Conservation (phyloP, 257 asterid species). For the Mitragyna speciosa region DNA sequence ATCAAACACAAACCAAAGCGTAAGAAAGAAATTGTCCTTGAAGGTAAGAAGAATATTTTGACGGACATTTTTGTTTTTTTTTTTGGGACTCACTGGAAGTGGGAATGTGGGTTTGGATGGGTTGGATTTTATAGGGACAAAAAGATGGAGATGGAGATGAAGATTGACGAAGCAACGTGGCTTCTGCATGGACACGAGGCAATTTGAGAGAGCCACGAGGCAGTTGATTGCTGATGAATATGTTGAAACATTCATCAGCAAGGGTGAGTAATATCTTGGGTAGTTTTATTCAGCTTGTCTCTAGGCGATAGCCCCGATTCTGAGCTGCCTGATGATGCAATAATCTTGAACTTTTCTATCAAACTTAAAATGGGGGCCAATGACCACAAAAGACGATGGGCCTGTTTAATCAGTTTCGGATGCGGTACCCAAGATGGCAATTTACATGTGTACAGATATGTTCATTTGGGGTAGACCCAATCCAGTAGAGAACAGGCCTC, state of each 20-base stretch:
- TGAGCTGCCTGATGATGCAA: not conserved
- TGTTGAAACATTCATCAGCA: not conserved
- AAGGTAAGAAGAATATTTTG: not conserved
- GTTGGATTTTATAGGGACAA: constrained; percentile 8
- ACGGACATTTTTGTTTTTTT: not conserved
- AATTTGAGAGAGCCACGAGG: constrained; percentile 36
- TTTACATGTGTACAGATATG: not conserved
- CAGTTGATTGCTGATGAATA: not conserved
- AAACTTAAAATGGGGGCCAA: not conserved
- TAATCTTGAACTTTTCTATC: not conserved
- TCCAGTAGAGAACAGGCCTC: no score
- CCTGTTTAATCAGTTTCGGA: not conserved
- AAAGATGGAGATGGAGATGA: not conserved
- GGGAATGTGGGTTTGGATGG: not conserved
- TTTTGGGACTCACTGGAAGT: not conserved
- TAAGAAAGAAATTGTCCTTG: not conserved
- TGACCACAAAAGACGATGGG: not conserved
- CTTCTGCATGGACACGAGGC: constrained; percentile 60
- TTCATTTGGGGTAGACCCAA: not conserved
- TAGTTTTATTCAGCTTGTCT: not conserved
- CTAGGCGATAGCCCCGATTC: not conserved
- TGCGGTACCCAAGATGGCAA: no score
- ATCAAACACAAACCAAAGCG: not conserved
- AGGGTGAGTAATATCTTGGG: not conserved
- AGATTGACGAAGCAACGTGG: constrained; percentile 42